Evolutionary conservation across 768 basidiomycete genomes (phyloP).

Genomic region (Rhodotorula graminis): DNA sequence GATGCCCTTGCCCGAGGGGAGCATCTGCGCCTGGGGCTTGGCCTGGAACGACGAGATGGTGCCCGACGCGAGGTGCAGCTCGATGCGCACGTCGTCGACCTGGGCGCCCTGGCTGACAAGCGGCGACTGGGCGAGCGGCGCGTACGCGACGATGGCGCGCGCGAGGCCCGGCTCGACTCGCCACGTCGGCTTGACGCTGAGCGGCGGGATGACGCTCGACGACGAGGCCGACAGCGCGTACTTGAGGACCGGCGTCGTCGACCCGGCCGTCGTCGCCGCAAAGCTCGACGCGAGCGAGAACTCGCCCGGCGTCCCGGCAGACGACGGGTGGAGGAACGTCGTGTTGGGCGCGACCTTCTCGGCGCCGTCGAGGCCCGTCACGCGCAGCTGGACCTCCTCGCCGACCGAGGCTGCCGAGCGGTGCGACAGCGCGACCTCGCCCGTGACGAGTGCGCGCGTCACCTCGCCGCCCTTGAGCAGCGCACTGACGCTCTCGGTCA

Average conservation of each 20-base stretch:
- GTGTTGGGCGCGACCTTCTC: slow-evolving; percentile 52
- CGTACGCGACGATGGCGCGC: slow-evolving; percentile 48
- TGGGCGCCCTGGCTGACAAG: neutral
- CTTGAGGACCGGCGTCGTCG: slow-evolving; percentile 47
- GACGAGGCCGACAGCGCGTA: slow-evolving; percentile 47
- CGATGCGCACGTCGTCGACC: slow-evolving; percentile 44
- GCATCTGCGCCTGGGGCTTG: slow-evolving; percentile 48
- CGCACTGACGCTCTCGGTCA: slow-evolving; percentile 50
- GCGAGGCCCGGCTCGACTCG: slow-evolving; percentile 47
- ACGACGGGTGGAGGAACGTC: slow-evolving; percentile 40
- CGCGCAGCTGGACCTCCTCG: slow-evolving; percentile 44
- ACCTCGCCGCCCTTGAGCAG: slow-evolving; percentile 46
- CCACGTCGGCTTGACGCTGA: slow-evolving; percentile 48
- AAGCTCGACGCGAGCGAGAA: slow-evolving; percentile 45
- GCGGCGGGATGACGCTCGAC: slow-evolving; percentile 41
- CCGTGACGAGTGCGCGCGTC: slow-evolving; percentile 47
- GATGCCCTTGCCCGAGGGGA: slow-evolving; percentile 39
- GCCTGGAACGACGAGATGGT: slow-evolving; percentile 47
- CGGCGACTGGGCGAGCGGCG: slow-evolving; percentile 35
- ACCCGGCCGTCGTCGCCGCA: slow-evolving; percentile 20
- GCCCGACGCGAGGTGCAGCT: slow-evolving; percentile 44
- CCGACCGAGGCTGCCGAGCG: slow-evolving; percentile 4
- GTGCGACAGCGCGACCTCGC: slow-evolving; percentile 47
- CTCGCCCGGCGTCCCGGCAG: slow-evolving; percentile 45
- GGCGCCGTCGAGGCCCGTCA: slow-evolving; percentile 47